Evolutionary conservation across 2,329 filamentous ascomycete species (phyloP), one percentile per base, ranked within the genome.

Genomic region (Aspergillus ustus): DNA sequence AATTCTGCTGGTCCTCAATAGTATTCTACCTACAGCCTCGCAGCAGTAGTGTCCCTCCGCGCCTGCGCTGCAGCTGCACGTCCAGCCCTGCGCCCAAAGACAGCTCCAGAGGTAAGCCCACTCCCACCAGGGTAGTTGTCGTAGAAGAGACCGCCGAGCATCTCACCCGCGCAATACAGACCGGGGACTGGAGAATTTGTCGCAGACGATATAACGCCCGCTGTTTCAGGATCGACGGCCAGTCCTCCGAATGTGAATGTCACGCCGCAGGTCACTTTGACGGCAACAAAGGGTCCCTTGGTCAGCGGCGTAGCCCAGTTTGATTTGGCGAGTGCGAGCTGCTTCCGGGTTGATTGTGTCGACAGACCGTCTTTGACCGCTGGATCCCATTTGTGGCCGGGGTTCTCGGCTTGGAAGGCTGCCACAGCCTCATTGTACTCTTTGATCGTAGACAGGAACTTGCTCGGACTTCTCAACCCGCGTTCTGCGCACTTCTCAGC

Each of bases 181-280:
- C 87, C 85, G 0, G 80, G 48, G 17, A 55, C 43, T 0, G 52
- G n/a, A 19, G 80, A 5, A 90, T 80, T 8, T 9, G 48, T 22
- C 46, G 45, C 40, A 45, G 49, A 31, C 28, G 40, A 53, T 11
- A 53, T 31, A 34, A 89, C 82, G 2, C 77, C 78, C 1, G 82
- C 80, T 0, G 84, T 87, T 28, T 84, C 71, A 0, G 85, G 80
- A 54, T 86, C 80, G 2, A 88, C 82, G 4, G 80, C 79, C 4
- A 90, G 73, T 0, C 88, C 87, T 1, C 87, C 88, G 74, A 90
- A 91, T 0, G 88, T 90, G 66, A 90, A 91, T 0, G 87, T 90
- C 17, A 91, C 82, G 1, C 89, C 88, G 52, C 85, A 87, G 5
- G 84, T 84, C 1, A 90, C 87, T 65, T 86, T 85, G 49, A 90